phyloP scores from a whole-genome alignment of 192 early-diverging fungal species.

The Coemansia sp. region DNA sequence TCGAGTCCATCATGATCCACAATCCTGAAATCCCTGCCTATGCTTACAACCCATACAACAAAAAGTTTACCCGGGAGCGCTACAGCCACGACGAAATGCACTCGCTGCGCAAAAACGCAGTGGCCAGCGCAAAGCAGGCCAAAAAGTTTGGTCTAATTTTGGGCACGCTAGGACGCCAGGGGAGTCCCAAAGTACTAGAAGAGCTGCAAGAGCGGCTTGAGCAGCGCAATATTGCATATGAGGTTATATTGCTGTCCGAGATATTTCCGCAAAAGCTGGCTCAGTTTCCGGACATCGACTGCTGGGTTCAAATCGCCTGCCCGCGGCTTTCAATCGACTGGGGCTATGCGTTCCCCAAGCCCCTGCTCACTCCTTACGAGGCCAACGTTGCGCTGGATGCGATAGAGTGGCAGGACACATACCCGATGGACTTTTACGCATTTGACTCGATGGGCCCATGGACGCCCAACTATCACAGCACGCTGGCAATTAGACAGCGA shows the following conservation, averaged over 20 bases:
- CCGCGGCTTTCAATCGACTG: slow-evolving; percentile 97
- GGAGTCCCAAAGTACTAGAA: slow-evolving; percentile 87
- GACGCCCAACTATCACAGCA: slow-evolving; percentile 82
- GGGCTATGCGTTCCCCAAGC: slow-evolving; percentile 93
- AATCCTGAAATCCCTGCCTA: slow-evolving; percentile 89
- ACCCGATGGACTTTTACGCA: slow-evolving; percentile 99
- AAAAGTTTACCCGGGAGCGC: slow-evolving; percentile 86
- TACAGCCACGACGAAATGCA: slow-evolving; percentile 96
- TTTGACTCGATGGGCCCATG: slow-evolving; percentile 86
- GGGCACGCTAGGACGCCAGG: slow-evolving; percentile 95
- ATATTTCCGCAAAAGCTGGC: slow-evolving; percentile 93
- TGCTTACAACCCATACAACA: slow-evolving; percentile 93
- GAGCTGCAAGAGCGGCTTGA: slow-evolving; percentile 70
- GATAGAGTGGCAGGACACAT: slow-evolving; percentile 77
- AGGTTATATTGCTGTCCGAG: slow-evolving; percentile 85
- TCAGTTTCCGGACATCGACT: slow-evolving; percentile 81
- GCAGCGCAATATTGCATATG: slow-evolving; percentile 62
- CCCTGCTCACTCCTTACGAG: slow-evolving; percentile 93
- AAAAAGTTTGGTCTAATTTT: slow-evolving; percentile 87
- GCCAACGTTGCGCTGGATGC: slow-evolving; percentile 82
- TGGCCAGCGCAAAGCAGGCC: slow-evolving; percentile 68
- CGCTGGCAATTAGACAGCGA: slow-evolving; percentile 35
- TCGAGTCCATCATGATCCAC: slow-evolving; percentile 98
- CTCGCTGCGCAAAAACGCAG: slow-evolving; percentile 79
- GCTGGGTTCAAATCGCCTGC: slow-evolving; percentile 95